Base-by-base conservation (phyloP, 345 rosid genomes). In the Citrus inodora region DNA sequence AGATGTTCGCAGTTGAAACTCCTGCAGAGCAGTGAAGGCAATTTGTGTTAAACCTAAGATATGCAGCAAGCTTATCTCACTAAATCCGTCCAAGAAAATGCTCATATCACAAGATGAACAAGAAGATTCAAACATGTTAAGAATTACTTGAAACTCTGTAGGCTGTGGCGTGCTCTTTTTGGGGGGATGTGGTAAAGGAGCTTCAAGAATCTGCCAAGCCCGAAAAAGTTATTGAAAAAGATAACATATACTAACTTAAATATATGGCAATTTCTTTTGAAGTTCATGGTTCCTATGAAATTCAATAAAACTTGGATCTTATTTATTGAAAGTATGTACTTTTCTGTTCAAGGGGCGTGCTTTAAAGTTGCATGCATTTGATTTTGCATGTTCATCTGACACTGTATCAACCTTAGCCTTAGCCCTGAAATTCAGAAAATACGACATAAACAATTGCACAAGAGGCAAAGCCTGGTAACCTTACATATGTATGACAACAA, bases 271-370 rank as follows among this genome's bases (percentile, higher is more conserved):
- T 46, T 68, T 78, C 53, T 61, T 5, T 28, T 9, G 28, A 79
- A 71, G 22, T 64, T 30, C 24, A 32, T 38, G 51, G 37, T 46
- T 67, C 40, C 42, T 2, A 75, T 32, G 40, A 56, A 64, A 70
- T 37, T 80, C 35, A 61, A 63, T 72, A 58, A 35, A 56, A 73
- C 13, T 40, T 22, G 61, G 3, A 62, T 9, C 33, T 30, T 48
- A 65, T 11, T 6, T 9, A 67, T 38, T 67, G 68, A 58, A 76
- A 70, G 79, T 77, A 86, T 85, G 51, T 25, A 88, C 95, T 71
- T 92, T 90, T 84, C 70, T 82, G 75, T 87, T 86, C 73, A 87
- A 73, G 24, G 88, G 88, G 62, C 73, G 83, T 71, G 89, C 88
- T 85, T 80, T 86, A 55, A 81, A 85, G 73, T 61, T 42, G 60